phyloP scores from a whole-genome alignment of 176 grass and related monocot species.

The Alloteropsis semialata region DNA sequence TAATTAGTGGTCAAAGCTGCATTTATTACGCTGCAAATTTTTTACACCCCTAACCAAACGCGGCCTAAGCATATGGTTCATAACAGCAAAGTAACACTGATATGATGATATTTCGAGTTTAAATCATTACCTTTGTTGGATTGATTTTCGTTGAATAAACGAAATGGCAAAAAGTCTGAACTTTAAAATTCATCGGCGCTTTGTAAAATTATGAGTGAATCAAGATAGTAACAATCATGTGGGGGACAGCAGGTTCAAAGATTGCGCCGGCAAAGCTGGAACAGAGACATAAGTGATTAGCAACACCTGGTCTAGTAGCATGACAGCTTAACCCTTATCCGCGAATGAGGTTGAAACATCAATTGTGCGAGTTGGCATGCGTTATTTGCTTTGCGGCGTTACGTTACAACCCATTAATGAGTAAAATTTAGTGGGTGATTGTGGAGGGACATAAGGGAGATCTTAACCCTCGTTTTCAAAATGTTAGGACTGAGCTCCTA shows the following conservation, averaged over 20 bases:
- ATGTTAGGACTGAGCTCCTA: slow-evolving; percentile 24
- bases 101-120: background rate
- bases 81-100: background rate
- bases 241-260: background rate
- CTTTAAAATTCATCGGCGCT: no score
- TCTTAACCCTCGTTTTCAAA: slow-evolving; percentile 22
- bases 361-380: background rate
- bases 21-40: no score
- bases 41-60: no score
- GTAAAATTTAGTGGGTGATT: slow-evolving; percentile 32
- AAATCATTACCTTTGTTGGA: background rate
- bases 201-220: background rate
- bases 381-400: slow-evolving; percentile 32
- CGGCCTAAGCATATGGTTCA: no score
- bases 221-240: background rate
- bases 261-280: background rate
- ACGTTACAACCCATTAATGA: slow-evolving; percentile 2
- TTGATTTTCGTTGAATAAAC: background rate
- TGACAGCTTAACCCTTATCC: slow-evolving; percentile 12
- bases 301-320: background rate
- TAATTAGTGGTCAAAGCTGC: no score
- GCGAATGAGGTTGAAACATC: background rate
- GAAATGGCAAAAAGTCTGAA: background rate
- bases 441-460: slow-evolving; percentile 40
- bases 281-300: background rate